A percentile compares a stretch with the other conserved stretches of the same genome.
These are phyloP conservation scores for Phytomonas sp. DNA, from an alignment of 208 protist species.

Conservation along the genomic window DNA sequence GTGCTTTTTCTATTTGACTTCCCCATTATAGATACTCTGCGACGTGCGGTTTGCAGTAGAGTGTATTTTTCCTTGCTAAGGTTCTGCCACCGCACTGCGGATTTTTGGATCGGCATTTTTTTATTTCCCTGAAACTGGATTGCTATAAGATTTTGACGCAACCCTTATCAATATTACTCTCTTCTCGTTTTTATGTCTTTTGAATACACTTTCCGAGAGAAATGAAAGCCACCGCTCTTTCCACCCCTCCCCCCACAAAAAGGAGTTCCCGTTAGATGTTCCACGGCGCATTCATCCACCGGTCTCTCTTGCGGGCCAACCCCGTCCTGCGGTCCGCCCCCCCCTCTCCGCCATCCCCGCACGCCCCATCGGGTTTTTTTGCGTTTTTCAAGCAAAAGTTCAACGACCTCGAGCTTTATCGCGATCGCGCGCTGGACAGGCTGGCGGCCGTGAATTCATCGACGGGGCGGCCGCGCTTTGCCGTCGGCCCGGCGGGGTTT, in stretches of 20 bases:
- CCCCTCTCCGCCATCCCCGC: background rate
- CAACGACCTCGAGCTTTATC: conserved; percentile 34
- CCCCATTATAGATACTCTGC: background rate
- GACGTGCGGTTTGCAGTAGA: background rate
- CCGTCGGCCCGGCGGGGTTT: background rate
- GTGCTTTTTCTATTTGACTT: background rate
- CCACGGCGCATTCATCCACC: background rate
- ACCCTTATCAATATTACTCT: conserved; percentile 4
- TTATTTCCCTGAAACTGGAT: conserved; percentile 9
- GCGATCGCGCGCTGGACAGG: conserved; percentile 37
- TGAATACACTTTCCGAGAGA: background rate
- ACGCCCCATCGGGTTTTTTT: conserved; percentile 16
- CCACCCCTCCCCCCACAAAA: background rate
- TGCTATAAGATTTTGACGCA: background rate
- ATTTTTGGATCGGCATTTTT: background rate
- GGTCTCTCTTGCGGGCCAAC: background rate
- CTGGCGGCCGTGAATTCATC: conserved; percentile 10
- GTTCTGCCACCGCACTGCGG: background rate
- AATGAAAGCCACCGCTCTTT: background rate
- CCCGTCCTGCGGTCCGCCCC: background rate
- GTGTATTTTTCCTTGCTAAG: background rate
- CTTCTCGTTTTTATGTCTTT: conserved; percentile 1
- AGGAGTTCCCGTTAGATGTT: background rate
- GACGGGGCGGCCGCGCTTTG: conserved; percentile 8
- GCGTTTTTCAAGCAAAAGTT: conserved; percentile 21